Conservation (phyloP, 179 eudicot genomes). For the Amaranthus tricolor region DNA sequence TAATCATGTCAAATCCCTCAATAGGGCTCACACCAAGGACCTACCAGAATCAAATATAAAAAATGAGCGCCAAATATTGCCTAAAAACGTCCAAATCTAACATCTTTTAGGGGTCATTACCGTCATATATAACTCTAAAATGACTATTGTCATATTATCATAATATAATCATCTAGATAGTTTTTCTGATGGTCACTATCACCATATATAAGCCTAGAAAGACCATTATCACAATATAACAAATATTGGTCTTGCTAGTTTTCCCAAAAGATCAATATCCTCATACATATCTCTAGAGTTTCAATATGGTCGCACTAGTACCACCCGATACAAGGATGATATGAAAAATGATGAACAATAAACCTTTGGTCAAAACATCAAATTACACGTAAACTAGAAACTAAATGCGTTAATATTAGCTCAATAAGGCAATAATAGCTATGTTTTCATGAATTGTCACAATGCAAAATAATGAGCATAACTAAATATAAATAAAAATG, state of each 20-base stretch:
- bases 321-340: no score
- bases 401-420: no score
- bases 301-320: no score
- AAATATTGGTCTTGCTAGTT: background rate
- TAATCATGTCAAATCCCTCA: conserved; percentile 78
- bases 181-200: background rate
- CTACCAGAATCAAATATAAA: background rate
- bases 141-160: background rate
- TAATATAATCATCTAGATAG: background rate
- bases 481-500: background rate
- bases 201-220: background rate
- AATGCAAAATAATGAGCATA: background rate
- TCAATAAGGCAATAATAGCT: no score
- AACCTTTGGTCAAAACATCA: no score
- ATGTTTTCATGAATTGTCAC: no score
- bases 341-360: no score
- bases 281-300: background rate
- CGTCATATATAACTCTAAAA: background rate
- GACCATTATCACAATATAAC: background rate
- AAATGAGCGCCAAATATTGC: conserved; percentile 1
- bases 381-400: no score
- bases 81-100: background rate
- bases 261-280: background rate
- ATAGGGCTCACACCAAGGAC: conserved; percentile 69
- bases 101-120: background rate